These are phyloP conservation scores for Penicilliopsis zonata DNA, from an alignment of 495 filamentous ascomycete species.

Conservation along the genomic window DNA sequence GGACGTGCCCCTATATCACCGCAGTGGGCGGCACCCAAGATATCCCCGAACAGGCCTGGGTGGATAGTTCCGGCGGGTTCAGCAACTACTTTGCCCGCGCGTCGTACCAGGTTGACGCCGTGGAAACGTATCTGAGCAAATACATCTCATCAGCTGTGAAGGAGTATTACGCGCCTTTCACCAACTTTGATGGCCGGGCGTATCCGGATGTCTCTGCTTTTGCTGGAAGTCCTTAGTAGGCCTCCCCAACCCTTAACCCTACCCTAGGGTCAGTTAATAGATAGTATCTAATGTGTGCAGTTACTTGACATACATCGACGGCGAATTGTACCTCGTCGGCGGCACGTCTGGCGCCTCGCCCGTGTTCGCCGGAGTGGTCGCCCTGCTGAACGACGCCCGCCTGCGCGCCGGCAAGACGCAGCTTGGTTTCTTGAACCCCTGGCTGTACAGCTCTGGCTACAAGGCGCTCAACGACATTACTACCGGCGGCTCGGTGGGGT, in stretches of 20 bases:
- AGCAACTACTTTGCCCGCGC: conserved; percentile 48
- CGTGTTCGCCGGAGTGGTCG: conserved; percentile 33
- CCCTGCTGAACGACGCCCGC: conserved; percentile 39
- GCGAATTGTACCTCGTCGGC: conserved; percentile 17
- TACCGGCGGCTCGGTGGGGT: conserved; percentile 9
- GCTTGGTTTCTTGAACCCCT: conserved; percentile 44
- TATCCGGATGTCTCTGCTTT: conserved; percentile 59
- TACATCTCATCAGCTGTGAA: conserved; percentile 22
- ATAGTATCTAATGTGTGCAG: conserved; percentile 4
- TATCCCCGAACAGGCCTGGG: conserved; percentile 43
- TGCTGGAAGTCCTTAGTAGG: conserved; percentile 28
- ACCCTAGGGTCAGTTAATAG: neutral
- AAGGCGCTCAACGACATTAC: conserved; percentile 21
- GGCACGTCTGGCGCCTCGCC: conserved; percentile 43
- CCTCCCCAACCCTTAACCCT: neutral
- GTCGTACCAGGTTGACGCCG: conserved; percentile 43
- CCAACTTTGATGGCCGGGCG: conserved; percentile 49
- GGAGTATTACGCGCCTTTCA: conserved; percentile 26
- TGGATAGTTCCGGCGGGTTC: conserved; percentile 51
- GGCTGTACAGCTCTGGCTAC: conserved; percentile 23
- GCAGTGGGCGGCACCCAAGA: conserved; percentile 48
- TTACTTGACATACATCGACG: conserved; percentile 17
- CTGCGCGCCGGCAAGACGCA: conserved; percentile 29
- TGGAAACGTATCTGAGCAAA: conserved; percentile 39
- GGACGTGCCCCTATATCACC: conserved; percentile 54